Base-by-base conservation (phyloP, 164 flowering plant genomes). In the Liquidambar formosana region DNA sequence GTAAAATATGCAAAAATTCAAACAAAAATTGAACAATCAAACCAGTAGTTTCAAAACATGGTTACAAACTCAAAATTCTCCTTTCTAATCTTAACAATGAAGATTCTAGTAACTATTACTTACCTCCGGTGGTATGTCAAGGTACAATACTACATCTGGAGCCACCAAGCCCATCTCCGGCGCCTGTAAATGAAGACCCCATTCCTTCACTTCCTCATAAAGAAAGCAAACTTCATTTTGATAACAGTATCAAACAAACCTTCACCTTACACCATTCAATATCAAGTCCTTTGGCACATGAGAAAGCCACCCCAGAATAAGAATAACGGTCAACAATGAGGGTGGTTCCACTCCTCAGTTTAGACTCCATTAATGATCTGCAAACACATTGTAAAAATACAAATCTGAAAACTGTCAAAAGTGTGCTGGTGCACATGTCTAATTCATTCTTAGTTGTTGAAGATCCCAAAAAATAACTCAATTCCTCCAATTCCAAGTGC, bases 191-290 rank as follows among this genome's bases (percentile, higher is more conserved):
- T 61, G 43, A 60, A 25, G 12, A 64, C 10, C 16, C 48, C 41
- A 23, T 33, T 44, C 10, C 16, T 61, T 26, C n/a, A 26, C 26
- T 23, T 38, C 12, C 52, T 65, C 44, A 28, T 8, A 19, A 46
- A 53, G 4, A 65, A 73, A 33, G 43, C 18, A 9, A 65, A 60
- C 8, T 33, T 61, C 65, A 61, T 41, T 52, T 27, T 68, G 2
- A 6, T 43, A 21, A 59, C 23, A 57, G 64, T 14, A 19, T 26
- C 18, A 12, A 63, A 26, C 44, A 21, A 16, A 22, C 54, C 6
- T 59, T 64, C 77, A 89, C 98, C 94, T 94, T 94, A 64, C 97
- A 94, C 98, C 98, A 94, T 59, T 88, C 89, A 72, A 89, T n/a
- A 69, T 85, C 90, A 59, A 94, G 88, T 71, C 97, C 98, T 77